Evolutionary conservation across 2,329 filamentous ascomycete genomes (phyloP).

Genomic region (Fusarium siculi): DNA sequence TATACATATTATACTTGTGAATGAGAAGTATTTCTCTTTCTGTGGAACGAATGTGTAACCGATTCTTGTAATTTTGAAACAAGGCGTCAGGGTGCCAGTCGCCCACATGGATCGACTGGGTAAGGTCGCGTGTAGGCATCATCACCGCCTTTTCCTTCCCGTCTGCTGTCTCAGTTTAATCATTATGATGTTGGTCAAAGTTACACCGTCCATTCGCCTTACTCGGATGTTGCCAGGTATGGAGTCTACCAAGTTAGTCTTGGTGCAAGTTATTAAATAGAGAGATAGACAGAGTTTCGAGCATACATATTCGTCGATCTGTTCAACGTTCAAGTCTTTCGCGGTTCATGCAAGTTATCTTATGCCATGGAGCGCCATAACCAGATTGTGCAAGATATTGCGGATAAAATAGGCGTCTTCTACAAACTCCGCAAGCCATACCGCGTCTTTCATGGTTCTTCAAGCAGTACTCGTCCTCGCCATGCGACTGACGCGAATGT

Average conservation of each 20-base stretch:
- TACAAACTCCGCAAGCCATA: constrained; percentile 64
- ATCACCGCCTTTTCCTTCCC: neutral
- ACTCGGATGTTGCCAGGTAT: fast-evolving
- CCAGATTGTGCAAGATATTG: constrained; percentile 56
- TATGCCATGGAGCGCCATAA: constrained; percentile 59
- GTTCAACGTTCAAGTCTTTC: fast-evolving
- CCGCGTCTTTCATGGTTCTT: constrained; percentile 77
- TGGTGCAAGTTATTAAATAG: neutral
- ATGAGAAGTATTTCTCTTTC: fast-evolving
- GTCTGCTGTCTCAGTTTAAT: neutral
- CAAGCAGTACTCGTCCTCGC: constrained; percentile 73
- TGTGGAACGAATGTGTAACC: neutral
- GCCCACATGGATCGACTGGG: neutral
- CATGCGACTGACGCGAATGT: constrained; percentile 38
- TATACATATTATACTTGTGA: neutral
- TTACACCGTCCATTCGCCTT: neutral
- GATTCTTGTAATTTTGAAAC: no score
- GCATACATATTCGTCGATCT: neutral
- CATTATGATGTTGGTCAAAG: neutral
- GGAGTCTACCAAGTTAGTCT: no score
- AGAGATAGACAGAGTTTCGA: fast-evolving
- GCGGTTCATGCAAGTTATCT: fast-evolving
- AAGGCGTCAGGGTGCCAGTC: neutral
- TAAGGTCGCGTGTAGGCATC: neutral
- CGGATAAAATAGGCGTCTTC: constrained; percentile 55